These are phyloP conservation scores for Naganishia liquefaciens DNA, from an alignment of 1,284 basidiomycete genomes.

Conservation along the genomic window DNA sequence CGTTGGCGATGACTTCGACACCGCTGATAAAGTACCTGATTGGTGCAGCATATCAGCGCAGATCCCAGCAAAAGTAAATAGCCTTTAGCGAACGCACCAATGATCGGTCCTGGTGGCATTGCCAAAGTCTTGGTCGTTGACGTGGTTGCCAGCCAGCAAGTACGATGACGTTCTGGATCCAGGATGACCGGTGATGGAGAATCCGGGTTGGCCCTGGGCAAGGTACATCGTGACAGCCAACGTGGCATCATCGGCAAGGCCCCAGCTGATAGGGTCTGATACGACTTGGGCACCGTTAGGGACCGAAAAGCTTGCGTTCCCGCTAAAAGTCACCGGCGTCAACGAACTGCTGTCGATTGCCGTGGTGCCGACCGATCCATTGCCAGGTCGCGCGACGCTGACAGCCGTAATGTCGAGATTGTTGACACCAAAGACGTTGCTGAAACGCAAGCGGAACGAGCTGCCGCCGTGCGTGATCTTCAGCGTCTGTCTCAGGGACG, in stretches of 20 bases:
- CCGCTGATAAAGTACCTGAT: constrained; percentile 57
- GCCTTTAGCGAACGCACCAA: background rate
- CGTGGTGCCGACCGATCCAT: constrained; percentile 50
- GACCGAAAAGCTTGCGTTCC: constrained; percentile 53
- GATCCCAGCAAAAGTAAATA: background rate
- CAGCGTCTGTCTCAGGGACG: constrained; percentile 60
- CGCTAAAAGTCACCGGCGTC: constrained; percentile 42
- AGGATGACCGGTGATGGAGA: constrained; percentile 58
- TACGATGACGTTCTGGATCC: constrained; percentile 59
- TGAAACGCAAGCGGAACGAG: constrained; percentile 57
- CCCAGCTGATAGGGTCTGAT: constrained; percentile 52
- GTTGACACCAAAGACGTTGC: constrained; percentile 58
- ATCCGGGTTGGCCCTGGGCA: constrained; percentile 54
- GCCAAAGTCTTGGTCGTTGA: constrained; percentile 34
- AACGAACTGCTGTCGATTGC: constrained; percentile 10
- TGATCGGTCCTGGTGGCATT: constrained; percentile 17
- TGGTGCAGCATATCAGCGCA: no score
- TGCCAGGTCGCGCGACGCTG: constrained; percentile 55
- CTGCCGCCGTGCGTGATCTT: constrained; percentile 55
- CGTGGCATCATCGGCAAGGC: constrained; percentile 6
- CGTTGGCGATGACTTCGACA: constrained; percentile 55
- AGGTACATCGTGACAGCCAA: constrained; percentile 49
- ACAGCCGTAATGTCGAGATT: constrained; percentile 57
- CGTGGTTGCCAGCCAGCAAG: constrained; percentile 55
- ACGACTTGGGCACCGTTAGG: constrained; percentile 58